phyloP scores from a whole-genome alignment of 371 early-diverging fungal genomes.

The Lichtheimia ramosa region DNA sequence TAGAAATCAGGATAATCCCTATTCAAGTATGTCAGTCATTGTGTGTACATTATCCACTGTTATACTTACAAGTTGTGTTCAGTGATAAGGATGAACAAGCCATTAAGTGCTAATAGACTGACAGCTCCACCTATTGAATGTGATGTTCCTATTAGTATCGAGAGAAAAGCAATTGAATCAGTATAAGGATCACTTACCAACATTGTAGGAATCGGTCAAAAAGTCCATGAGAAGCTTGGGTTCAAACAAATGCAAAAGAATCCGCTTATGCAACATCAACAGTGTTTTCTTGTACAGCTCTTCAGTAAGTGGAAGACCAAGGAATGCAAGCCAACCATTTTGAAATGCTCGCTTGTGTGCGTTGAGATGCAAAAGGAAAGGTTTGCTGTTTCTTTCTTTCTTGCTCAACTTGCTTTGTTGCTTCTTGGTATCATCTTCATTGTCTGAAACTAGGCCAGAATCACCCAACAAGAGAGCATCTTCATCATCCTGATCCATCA shows the following conservation, averaged over 20 bases:
- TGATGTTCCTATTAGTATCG: not conserved
- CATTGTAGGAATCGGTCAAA: slow-evolving; percentile 84
- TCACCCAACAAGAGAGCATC: slow-evolving; percentile 22
- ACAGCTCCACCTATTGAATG: slow-evolving; percentile 69
- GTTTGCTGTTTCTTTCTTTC: slow-evolving; percentile 26
- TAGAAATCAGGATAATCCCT: slow-evolving; percentile 97
- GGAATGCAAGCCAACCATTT: slow-evolving; percentile 80
- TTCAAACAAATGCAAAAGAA: slow-evolving; percentile 81
- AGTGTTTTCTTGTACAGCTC: slow-evolving; percentile 81
- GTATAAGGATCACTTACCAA: slow-evolving; percentile 42
- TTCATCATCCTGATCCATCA: slow-evolving; percentile 9
- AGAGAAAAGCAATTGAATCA: not conserved
- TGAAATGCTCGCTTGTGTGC: slow-evolving; percentile 64
- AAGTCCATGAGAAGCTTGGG: slow-evolving; percentile 88
- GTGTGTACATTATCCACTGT: not conserved
- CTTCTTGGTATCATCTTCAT: slow-evolving; percentile 38
- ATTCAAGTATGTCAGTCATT: not conserved
- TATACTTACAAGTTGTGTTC: slow-evolving; percentile 82
- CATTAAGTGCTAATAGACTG: slow-evolving; percentile 89
- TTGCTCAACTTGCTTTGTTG: slow-evolving; percentile 24
- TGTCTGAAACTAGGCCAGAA: slow-evolving; percentile 31
- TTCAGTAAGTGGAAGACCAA: slow-evolving; percentile 70
- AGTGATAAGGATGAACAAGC: slow-evolving; percentile 87
- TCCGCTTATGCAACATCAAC: slow-evolving; percentile 77
- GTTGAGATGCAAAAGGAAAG: slow-evolving; percentile 35